Evolutionary conservation across 1,139 yeast species (phyloP).

Genomic region (Pneumocystis jirovecii): DNA sequence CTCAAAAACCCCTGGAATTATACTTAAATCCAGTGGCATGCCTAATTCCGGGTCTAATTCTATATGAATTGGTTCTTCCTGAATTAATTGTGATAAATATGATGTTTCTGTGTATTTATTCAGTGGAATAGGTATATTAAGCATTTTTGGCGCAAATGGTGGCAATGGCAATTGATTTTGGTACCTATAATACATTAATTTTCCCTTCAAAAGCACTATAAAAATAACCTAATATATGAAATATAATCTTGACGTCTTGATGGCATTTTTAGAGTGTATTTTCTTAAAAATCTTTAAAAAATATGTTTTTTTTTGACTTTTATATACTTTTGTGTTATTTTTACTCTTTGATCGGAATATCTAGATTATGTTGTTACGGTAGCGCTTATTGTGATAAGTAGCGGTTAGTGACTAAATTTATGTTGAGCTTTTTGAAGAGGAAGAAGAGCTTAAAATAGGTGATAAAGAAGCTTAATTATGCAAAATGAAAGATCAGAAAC

Average conservation of each 20-base stretch:
- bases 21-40: slow-evolving; percentile 60
- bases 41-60: slow-evolving; percentile 65
- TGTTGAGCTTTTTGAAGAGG: not conserved
- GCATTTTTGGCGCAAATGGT: slow-evolving; percentile 73
- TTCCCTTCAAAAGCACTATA: not conserved
- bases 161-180: slow-evolving; percentile 84
- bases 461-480: not conserved
- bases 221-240: not conserved
- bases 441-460: not conserved
- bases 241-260: not conserved
- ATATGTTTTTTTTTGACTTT: not conserved
- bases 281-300: not conserved
- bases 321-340: not conserved
- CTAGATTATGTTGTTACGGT: not conserved
- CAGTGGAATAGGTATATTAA: slow-evolving; percentile 36
- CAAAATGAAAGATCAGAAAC: not conserved
- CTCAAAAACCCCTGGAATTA: slow-evolving; percentile 55
- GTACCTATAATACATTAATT: not conserved
- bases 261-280: not conserved
- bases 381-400: not conserved
- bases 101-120: slow-evolving; percentile 41
- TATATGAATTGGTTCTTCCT: slow-evolving; percentile 55
- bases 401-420: not conserved
- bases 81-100: slow-evolving; percentile 56
- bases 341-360: not conserved